A percentile compares a stretch with the other conserved stretches of the same genome.
These are phyloP conservation scores for Daldinia sp. DNA, from an alignment of 2,329 filamentous ascomycete genomes.

Conservation along the genomic window DNA sequence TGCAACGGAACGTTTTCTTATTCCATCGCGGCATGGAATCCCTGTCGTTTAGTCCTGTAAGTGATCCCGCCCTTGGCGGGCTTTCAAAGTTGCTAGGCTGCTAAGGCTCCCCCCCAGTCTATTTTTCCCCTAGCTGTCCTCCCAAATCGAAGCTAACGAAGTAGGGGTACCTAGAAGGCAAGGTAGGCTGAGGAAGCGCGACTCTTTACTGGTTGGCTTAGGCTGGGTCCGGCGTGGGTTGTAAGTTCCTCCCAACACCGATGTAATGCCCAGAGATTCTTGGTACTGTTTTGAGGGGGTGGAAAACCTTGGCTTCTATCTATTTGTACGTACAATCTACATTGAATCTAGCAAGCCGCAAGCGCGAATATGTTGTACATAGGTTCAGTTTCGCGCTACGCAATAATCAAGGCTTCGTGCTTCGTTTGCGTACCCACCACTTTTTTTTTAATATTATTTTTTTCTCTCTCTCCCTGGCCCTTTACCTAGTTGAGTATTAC, in stretches of 20 bases:
- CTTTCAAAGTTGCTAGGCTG: constrained; percentile 24
- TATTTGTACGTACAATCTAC: constrained; percentile 5
- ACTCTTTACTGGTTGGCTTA: constrained; percentile 26
- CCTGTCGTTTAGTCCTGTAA: constrained; percentile 38
- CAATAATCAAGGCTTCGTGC: constrained; percentile 32
- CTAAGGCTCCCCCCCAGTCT: constrained; percentile 28
- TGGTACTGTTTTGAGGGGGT: constrained; percentile 31
- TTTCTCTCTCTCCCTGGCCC: constrained; percentile 14
- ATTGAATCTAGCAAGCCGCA: constrained; percentile 20
- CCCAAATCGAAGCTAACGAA: constrained; percentile 38
- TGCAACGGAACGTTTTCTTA: constrained; percentile 36
- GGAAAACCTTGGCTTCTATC: constrained; percentile 21
- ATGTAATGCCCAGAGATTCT: constrained; percentile 38
- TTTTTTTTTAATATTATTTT: constrained; percentile 19
- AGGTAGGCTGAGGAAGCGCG: constrained; percentile 29
- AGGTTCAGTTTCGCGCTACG: constrained; percentile 1
- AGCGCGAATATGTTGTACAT: constrained; percentile 36
- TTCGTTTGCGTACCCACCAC: constrained; percentile 36
- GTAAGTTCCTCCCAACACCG: constrained; percentile 36
- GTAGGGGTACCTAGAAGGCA: constrained; percentile 31
- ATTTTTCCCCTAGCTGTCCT: constrained; percentile 19
- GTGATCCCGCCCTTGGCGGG: constrained; percentile 44
- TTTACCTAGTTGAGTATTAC: constrained; percentile 40
- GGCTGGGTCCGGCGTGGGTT: constrained; percentile 34
- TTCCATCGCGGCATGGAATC: constrained; percentile 40